Percentiles rank a stretch among this genome's conserved stretches.
Conservation (phyloP, 768 basidiomycete species). For the Leccinum fibrillosum region DNA sequence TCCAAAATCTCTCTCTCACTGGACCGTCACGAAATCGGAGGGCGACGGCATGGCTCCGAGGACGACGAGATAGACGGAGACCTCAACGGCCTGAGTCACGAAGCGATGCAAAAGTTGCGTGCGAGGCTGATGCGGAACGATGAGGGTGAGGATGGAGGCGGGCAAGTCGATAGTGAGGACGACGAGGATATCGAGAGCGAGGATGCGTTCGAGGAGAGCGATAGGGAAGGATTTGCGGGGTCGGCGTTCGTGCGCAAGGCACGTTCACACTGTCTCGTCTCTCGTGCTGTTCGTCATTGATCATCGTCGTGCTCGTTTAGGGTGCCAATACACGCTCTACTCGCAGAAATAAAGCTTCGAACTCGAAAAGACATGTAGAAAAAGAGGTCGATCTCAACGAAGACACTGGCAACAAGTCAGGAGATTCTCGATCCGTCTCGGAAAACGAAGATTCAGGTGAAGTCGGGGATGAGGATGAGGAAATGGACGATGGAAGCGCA, state of each 20-base stretch:
- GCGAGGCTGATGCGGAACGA: conserved; percentile 52
- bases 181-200: conserved; percentile 89
- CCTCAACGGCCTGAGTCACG: conserved; percentile 25
- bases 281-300: not conserved
- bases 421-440: conserved; percentile 15
- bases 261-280: not conserved
- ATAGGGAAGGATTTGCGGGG: conserved; percentile 73
- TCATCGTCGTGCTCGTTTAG: conserved; percentile 5
- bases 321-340: conserved; percentile 9
- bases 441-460: conserved; percentile 31
- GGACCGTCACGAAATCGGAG: conserved; percentile 50
- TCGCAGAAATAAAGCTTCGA: conserved; percentile 21
- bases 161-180: conserved; percentile 57
- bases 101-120: conserved; percentile 33
- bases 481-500: conserved; percentile 45
- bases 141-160: conserved; percentile 40
- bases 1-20: conserved; percentile 52
- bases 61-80: conserved; percentile 37
- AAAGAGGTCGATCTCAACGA: conserved; percentile 69
- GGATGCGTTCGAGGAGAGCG: conserved; percentile 78
- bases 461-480: conserved; percentile 33
- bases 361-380: conserved; percentile 31
- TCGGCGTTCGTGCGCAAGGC: conserved; percentile 40
- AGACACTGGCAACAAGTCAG: conserved; percentile 36
- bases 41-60: conserved; percentile 25